Evolutionary conservation across 73 alveolate genomes (phyloP).

Genomic region (Paramecium bursaria): DNA sequence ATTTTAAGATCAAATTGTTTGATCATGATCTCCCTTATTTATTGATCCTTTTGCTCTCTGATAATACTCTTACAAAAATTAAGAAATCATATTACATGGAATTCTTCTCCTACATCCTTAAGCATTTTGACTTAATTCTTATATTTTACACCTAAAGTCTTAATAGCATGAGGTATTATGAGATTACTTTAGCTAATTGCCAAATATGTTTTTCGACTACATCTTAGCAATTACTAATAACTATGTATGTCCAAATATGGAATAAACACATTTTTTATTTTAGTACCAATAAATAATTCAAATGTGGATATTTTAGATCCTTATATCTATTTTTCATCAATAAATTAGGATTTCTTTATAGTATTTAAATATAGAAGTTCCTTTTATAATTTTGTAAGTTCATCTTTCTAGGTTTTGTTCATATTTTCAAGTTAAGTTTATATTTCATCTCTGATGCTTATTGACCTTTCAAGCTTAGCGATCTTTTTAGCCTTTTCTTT

Average conservation of each 20-base stretch:
- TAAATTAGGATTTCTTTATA: conserved; percentile 1
- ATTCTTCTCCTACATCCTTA: conserved; percentile 29
- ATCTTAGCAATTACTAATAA: conserved; percentile 23
- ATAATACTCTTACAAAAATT: not conserved
- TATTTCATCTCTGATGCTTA: conserved; percentile 24
- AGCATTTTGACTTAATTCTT: not conserved
- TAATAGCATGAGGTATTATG: conserved; percentile 45
- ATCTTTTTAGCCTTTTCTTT: conserved; percentile 49
- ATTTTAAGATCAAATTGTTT: conserved; percentile 39
- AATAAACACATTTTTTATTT: conserved; percentile 1
- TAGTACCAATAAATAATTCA: conserved; percentile 37
- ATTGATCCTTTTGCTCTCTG: conserved; percentile 23
- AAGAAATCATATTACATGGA: not conserved
- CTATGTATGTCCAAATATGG: not conserved
- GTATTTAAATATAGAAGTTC: conserved; percentile 1
- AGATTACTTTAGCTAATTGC: conserved; percentile 11
- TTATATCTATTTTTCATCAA: conserved; percentile 16
- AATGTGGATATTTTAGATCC: conserved; percentile 9
- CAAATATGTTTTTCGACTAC: conserved; percentile 32
- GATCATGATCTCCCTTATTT: conserved; percentile 45
- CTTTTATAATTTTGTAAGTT: not conserved
- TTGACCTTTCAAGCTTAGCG: conserved; percentile 2
- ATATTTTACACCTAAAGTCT: conserved; percentile 3
- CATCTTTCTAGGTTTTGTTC: not conserved
- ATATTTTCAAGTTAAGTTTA: conserved; percentile 2